These are phyloP conservation scores for Avicennia marina DNA, from an alignment of 257 asterid genomes.

Conservation along the genomic window DNA sequence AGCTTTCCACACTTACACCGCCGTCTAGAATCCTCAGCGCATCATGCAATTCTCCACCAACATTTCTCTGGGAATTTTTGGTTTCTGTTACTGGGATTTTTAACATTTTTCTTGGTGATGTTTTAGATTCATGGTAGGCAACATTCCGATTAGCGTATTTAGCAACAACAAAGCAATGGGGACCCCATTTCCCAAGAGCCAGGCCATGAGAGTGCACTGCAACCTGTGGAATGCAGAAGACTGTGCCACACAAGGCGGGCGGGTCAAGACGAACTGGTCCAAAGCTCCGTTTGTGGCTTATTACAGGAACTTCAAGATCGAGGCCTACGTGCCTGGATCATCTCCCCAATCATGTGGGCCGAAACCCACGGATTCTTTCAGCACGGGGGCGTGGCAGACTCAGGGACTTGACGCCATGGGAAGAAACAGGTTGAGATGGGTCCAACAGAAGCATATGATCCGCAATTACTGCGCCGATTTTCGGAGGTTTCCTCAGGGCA, in stretches of 20 bases:
- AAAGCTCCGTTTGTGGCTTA: constrained; percentile 9
- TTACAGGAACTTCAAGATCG: constrained; percentile 13
- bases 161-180: constrained; percentile 20
- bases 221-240: constrained; percentile 38
- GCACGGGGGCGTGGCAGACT: constrained; percentile 26
- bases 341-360: constrained; percentile 1
- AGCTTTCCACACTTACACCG: constrained; percentile 19
- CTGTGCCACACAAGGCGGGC: too few relatives aligned
- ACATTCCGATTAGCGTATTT: constrained; percentile 32
- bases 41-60: constrained; percentile 9
- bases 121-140: constrained; percentile 32
- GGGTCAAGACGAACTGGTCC: constrained; percentile 13
- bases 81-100: not conserved
- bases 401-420: constrained; percentile 28
- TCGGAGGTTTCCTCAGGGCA: constrained; percentile 31
- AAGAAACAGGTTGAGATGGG: constrained; percentile 30
- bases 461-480: constrained; percentile 32
- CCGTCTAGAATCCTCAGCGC: constrained; percentile 18
- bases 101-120: not conserved
- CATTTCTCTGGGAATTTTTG: not conserved
- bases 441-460: constrained; percentile 23
- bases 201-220: constrained; percentile 27
- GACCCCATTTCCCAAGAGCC: constrained; percentile 25
- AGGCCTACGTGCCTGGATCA: constrained; percentile 19
- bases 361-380: constrained; percentile 6